These are phyloP conservation scores for Naganishia sp. DNA, from an alignment of 1,284 basidiomycete genomes.

Conservation along the genomic window DNA sequence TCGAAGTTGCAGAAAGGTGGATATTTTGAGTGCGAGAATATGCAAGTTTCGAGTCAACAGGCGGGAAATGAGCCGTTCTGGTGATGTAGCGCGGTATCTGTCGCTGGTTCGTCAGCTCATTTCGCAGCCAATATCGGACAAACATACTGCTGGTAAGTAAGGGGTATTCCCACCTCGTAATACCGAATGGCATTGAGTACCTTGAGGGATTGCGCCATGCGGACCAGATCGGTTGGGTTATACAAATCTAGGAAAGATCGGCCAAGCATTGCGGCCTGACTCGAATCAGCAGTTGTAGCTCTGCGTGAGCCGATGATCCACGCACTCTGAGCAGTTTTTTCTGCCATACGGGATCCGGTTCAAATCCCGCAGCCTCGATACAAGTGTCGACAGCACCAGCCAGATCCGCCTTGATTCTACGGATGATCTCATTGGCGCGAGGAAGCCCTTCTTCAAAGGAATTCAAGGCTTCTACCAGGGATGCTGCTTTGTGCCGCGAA, in stretches of 20 bases:
- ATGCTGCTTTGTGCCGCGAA: slow-evolving; percentile 85
- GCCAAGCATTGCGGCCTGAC: slow-evolving; percentile 89
- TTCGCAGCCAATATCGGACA: neutral
- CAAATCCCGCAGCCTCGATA: slow-evolving; percentile 87
- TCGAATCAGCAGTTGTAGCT: slow-evolving; percentile 4
- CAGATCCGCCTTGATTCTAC: slow-evolving; percentile 81
- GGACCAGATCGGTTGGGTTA: slow-evolving; percentile 85
- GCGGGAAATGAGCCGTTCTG: slow-evolving; percentile 74
- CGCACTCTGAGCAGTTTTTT: slow-evolving; percentile 76
- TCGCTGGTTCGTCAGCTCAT: slow-evolving; percentile 1
- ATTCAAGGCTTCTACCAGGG: slow-evolving; percentile 89
- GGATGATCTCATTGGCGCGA: slow-evolving; percentile 89
- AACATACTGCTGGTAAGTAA: slow-evolving; percentile 84
- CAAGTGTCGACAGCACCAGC: slow-evolving; percentile 87
- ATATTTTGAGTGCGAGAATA: slow-evolving; percentile 87
- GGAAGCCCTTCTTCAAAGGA: slow-evolving; percentile 79
- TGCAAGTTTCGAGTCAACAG: slow-evolving; percentile 86
- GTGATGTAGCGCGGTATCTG: slow-evolving; percentile 76
- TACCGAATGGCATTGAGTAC: slow-evolving; percentile 92
- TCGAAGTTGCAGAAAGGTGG: slow-evolving; percentile 75
- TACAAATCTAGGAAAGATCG: slow-evolving; percentile 89
- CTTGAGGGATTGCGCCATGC: slow-evolving; percentile 86
- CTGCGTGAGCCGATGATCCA: slow-evolving; percentile 30
- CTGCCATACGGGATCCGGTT: slow-evolving; percentile 90
- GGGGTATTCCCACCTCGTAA: slow-evolving; percentile 88